Conservation (phyloP, 345 rosid species). For the Pistacia atlantica region DNA sequence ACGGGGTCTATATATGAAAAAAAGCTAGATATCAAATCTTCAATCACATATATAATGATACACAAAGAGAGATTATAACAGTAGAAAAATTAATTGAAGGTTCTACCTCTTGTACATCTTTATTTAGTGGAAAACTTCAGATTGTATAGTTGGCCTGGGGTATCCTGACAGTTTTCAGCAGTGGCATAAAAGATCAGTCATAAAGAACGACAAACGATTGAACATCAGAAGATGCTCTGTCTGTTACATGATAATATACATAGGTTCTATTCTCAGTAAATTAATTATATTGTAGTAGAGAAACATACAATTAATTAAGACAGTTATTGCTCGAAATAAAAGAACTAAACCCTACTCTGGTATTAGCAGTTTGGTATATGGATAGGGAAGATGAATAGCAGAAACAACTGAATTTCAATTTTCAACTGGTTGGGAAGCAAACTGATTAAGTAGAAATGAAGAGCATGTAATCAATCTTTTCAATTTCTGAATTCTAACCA, state of each 20-base stretch:
- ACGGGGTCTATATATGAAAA: no score
- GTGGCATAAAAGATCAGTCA: background rate
- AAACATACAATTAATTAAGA: background rate
- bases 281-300: background rate
- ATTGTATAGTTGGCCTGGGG: no score
- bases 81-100: background rate
- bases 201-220: background rate
- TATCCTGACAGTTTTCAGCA: background rate
- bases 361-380: background rate
- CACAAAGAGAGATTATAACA: background rate
- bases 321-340: background rate
- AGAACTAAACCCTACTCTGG: background rate
- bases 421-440: background rate
- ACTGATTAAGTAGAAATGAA: background rate
- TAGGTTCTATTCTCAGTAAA: background rate
- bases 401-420: background rate
- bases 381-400: background rate
- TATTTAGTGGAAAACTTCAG: no score
- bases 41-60: no score
- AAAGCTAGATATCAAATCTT: no score
- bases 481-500: background rate
- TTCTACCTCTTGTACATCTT: no score
- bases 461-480: background rate
- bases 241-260: background rate
- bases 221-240: constrained; percentile 3